Evolutionary conservation across 2,329 filamentous ascomycete genomes (phyloP).

Genomic region (Diplodia corticola): DNA sequence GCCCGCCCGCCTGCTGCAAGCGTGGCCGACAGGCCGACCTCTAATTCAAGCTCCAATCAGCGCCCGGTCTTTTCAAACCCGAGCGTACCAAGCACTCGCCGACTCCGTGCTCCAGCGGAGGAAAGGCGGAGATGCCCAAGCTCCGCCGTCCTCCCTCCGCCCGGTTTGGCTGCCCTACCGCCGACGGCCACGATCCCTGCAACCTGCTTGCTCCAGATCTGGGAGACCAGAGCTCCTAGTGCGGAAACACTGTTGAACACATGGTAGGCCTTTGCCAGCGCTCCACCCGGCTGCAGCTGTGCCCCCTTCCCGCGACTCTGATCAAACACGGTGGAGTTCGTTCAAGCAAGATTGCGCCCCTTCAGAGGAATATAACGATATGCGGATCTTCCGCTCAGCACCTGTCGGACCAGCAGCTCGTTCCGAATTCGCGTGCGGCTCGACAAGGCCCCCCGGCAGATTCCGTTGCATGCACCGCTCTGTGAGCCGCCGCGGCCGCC

Average conservation of each 20-base stretch:
- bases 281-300: constrained; percentile 1
- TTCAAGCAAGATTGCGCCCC: background rate
- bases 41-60: constrained; percentile 20
- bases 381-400: constrained; percentile 17
- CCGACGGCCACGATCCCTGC: background rate
- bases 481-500: constrained; percentile 9
- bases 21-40: constrained; percentile 5
- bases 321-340: constrained; percentile 2
- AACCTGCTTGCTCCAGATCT: background rate
- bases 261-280: background rate
- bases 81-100: constrained; percentile 7
- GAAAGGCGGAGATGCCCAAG: constrained; percentile 15
- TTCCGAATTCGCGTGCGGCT: constrained; percentile 16
- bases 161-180: constrained; percentile 3
- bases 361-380: constrained; percentile 18
- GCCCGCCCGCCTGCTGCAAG: constrained; percentile 4
- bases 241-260: background rate
- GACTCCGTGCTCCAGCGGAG: constrained; percentile 19
- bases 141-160: constrained; percentile 6
- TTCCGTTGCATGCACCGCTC: constrained; percentile 8
- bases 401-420: constrained; percentile 13
- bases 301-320: background rate
- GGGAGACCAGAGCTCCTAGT: background rate
- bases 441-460: constrained; percentile 20
- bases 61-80: constrained; percentile 10